Evolutionary conservation across 768 basidiomycete species (phyloP).

Genomic region (Hygrocybe punicea): DNA sequence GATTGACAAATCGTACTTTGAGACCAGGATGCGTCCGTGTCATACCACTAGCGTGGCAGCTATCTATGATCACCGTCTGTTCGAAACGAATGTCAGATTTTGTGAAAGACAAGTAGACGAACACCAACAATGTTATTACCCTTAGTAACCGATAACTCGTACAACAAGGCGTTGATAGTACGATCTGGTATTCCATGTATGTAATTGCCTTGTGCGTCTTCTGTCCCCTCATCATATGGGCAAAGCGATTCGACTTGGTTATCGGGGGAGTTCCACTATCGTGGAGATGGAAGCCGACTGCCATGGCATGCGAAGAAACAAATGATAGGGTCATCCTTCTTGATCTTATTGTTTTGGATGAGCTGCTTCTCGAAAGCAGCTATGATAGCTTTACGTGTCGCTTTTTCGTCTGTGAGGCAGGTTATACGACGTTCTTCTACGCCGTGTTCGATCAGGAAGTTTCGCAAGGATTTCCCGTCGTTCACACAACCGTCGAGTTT

Average conservation of each 20-base stretch:
- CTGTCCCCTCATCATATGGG: not conserved
- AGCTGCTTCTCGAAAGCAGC: no score
- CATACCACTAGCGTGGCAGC: not conserved
- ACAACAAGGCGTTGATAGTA: not conserved
- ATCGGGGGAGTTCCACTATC: no score
- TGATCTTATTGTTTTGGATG: no score
- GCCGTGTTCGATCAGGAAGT: no score
- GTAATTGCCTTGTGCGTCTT: not conserved
- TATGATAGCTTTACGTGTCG: no score
- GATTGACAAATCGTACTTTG: not conserved
- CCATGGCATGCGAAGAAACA: not conserved
- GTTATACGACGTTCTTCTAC: no score
- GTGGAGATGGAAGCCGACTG: not conserved
- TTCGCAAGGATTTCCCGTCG: no score
- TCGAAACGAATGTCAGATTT: not conserved
- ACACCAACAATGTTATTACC: not conserved
- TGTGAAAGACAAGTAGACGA: not conserved
- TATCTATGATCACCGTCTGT: not conserved
- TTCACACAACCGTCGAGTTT: no score
- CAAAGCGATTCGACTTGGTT: not conserved
- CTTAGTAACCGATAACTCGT: not conserved
- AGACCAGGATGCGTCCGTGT: not conserved
- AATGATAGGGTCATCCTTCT: no score
- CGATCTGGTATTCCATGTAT: no score
- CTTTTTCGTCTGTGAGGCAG: no score